Conservation (phyloP, 768 basidiomycete species). For the Podaxis sp. region DNA sequence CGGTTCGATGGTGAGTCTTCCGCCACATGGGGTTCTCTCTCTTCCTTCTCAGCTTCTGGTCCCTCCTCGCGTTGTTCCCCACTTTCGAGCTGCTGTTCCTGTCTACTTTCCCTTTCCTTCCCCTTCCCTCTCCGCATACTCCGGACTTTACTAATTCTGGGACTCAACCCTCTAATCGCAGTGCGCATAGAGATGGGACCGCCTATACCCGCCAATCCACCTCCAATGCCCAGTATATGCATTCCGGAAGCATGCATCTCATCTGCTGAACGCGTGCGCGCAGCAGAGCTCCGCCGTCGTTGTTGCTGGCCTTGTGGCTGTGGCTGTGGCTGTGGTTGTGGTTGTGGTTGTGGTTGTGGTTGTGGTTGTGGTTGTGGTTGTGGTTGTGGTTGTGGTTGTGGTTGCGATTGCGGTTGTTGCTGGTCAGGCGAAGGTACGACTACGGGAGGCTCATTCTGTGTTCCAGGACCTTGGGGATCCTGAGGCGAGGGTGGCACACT, state of each 20-base stretch:
- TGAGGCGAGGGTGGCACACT: background rate
- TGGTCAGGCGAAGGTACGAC: background rate
- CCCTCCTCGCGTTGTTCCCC: background rate
- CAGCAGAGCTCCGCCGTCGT: background rate
- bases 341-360: background rate
- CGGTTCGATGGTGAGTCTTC: background rate
- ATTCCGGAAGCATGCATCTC: background rate
- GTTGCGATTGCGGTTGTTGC: background rate
- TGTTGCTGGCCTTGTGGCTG: background rate
- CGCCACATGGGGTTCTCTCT: background rate
- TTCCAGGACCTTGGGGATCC: background rate
- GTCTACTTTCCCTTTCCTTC: background rate
- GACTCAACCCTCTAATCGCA: slow-evolving; percentile 8
- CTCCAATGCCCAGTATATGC: slow-evolving; percentile 5
- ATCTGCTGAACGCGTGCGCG: background rate
- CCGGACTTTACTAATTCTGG: slow-evolving; percentile 4
- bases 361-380: background rate
- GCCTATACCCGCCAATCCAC: background rate
- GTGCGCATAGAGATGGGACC: slow-evolving; percentile 6
- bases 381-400: background rate
- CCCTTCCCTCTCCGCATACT: background rate
- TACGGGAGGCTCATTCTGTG: background rate
- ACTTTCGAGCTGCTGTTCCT: background rate
- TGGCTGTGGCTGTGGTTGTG: background rate
- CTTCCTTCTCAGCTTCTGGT: background rate